A percentile compares a stretch with the other conserved stretches of the same genome.
Conservation (phyloP, 495 filamentous ascomycete species). For the Cercophora newfieldiana region DNA sequence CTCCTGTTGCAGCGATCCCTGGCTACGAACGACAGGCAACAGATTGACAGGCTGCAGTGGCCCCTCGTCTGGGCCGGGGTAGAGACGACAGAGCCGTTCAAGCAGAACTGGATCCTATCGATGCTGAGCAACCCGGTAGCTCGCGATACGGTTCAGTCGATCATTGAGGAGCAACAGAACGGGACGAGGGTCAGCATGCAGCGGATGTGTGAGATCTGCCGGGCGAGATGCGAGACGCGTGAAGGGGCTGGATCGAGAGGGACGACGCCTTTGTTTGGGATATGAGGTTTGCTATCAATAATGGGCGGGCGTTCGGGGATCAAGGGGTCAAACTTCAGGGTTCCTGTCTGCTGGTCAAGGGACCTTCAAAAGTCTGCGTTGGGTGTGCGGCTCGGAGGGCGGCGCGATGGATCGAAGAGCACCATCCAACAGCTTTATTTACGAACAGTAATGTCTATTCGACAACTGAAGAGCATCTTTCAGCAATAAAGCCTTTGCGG, state of each 20-base stretch:
- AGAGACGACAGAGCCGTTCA: constrained; percentile 40
- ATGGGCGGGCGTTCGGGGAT: too few relatives aligned
- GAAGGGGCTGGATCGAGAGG: not conserved
- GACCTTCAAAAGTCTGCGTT: too few relatives aligned
- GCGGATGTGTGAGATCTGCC: constrained; percentile 21
- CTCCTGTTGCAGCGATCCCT: constrained; percentile 44
- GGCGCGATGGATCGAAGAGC: too few relatives aligned
- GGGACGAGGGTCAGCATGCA: constrained; percentile 20
- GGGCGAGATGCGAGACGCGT: not conserved
- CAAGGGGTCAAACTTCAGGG: too few relatives aligned
- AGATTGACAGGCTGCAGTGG: constrained; percentile 46
- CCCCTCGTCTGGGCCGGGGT: constrained; percentile 49
- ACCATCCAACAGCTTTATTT: too few relatives aligned
- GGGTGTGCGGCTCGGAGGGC: too few relatives aligned
- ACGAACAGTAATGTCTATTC: too few relatives aligned
- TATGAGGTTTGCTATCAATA: too few relatives aligned
- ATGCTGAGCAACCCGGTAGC: constrained; percentile 38
- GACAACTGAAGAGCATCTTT: too few relatives aligned
- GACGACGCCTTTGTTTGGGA: not conserved
- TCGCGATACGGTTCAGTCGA: constrained; percentile 7
- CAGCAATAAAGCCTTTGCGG: too few relatives aligned
- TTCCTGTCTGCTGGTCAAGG: too few relatives aligned
- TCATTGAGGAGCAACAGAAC: constrained; percentile 13
- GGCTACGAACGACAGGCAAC: constrained; percentile 35
- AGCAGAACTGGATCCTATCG: constrained; percentile 44